phyloP scores from a whole-genome alignment of 1,284 basidiomycete genomes.

The Sporisorium graminicola region DNA sequence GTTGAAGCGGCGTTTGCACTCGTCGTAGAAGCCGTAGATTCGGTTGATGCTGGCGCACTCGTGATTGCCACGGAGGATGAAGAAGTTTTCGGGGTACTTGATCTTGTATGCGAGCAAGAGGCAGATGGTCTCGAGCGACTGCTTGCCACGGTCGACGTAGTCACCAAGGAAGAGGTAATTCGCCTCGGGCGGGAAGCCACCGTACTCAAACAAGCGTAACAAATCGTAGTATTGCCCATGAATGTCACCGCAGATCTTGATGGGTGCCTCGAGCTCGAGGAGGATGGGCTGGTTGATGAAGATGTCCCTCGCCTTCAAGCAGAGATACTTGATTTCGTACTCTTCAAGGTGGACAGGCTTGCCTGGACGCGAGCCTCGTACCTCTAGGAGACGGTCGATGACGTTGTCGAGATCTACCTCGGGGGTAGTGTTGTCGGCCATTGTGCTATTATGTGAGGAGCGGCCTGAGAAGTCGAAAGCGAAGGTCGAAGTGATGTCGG shows the following conservation, averaged over 20 bases:
- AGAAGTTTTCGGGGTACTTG: conserved; percentile 98
- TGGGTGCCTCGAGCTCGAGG: conserved; percentile 92
- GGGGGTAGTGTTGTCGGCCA: conserved; percentile 65
- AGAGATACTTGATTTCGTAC: conserved; percentile 95
- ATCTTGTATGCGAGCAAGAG: conserved; percentile 90
- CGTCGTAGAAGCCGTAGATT: conserved; percentile 96
- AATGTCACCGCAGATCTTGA: conserved; percentile 97
- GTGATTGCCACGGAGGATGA: conserved; percentile 92
- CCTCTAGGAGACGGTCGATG: conserved; percentile 71
- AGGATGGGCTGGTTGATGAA: conserved; percentile 96
- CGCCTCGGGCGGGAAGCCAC: conserved; percentile 93
- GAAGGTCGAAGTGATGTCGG: neutral
- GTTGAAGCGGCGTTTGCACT: conserved; percentile 97
- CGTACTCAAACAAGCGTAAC: conserved; percentile 91
- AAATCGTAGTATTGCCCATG: conserved; percentile 97
- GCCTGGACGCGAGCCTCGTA: conserved; percentile 89
- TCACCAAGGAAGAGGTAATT: conserved; percentile 96
- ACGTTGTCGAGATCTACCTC: conserved; percentile 69
- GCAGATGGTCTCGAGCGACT: conserved; percentile 92
- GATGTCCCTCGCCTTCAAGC: conserved; percentile 93
- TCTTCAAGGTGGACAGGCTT: conserved; percentile 94
- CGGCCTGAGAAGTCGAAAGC: conserved; percentile 25
- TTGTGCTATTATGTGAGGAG: conserved; percentile 38
- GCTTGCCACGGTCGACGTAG: conserved; percentile 95
- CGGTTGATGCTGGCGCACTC: conserved; percentile 95